Conservation (phyloP, 208 protist genomes). For the Crithidia acanthocephali region DNA sequence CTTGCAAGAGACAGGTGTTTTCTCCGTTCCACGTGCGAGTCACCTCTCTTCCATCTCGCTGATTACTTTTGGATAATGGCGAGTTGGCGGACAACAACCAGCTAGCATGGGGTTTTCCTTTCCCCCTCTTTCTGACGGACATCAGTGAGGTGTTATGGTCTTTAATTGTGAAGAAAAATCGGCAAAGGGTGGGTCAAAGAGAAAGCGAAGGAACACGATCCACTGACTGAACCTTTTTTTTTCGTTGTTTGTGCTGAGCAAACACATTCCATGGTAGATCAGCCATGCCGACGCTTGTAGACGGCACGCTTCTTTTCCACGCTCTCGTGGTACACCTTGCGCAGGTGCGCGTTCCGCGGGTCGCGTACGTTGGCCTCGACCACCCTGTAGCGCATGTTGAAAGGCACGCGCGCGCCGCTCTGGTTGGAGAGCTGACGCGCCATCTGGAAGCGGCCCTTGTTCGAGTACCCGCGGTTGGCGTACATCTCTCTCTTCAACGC, state of each 20-base stretch:
- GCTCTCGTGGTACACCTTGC: conserved; percentile 53
- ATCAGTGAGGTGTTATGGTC: not conserved
- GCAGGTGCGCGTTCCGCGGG: conserved; percentile 54
- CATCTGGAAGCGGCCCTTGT: conserved; percentile 60
- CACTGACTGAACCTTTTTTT: too few species aligned
- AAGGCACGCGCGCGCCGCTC: conserved; percentile 80
- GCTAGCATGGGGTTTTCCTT: too few species aligned
- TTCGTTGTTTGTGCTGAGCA: too few species aligned
- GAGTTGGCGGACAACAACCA: too few species aligned
- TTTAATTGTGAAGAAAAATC: not conserved
- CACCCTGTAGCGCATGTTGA: conserved; percentile 87
- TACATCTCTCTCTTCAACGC: conserved; percentile 62
- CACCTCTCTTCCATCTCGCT: too few species aligned
- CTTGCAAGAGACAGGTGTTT: too few species aligned
- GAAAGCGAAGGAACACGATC: not conserved
- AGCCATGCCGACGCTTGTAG: conserved; percentile 42
- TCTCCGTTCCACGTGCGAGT: too few species aligned
- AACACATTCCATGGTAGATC: not conserved
- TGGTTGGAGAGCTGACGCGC: conserved; percentile 71
- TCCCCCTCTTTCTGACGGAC: not conserved
- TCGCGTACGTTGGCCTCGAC: conserved; percentile 84
- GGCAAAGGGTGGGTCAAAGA: not conserved
- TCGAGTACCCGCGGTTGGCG: conserved; percentile 68
- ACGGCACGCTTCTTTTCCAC: conserved; percentile 63
- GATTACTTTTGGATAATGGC: too few species aligned